phyloP scores from a whole-genome alignment of 805 yeast genomes.

The Ascoidea tarda region DNA sequence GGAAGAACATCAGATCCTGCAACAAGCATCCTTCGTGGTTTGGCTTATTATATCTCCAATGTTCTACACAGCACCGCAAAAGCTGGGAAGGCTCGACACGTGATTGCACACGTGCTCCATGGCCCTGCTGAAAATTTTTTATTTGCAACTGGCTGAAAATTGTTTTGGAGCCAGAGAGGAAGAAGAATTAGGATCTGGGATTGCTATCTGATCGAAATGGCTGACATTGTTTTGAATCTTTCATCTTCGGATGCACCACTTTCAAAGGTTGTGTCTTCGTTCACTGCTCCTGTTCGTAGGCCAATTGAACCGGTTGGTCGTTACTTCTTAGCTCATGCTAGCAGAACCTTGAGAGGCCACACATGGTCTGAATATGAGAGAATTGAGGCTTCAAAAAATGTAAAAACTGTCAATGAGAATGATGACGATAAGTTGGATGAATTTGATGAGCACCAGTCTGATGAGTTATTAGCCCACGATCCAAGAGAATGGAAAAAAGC shows the following conservation, averaged over 20 bases:
- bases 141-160: too few relatives aligned
- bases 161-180: too few relatives aligned
- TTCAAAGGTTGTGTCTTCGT: conserved; percentile 34
- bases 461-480: conserved; percentile 68
- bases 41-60: too few relatives aligned
- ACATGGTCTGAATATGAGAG: conserved; percentile 97
- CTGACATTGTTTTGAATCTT: conserved; percentile 30
- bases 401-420: conserved; percentile 40
- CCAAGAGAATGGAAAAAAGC: conserved; percentile 98
- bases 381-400: conserved; percentile 79
- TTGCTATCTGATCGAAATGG: conserved; percentile 14
- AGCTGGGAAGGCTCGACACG: too few relatives aligned
- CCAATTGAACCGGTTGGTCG: conserved; percentile 96
- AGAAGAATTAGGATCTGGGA: too few relatives aligned
- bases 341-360: conserved; percentile 91
- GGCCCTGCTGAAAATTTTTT: too few relatives aligned
- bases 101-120: too few relatives aligned
- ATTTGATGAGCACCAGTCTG: conserved; percentile 48
- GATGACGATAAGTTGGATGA: conserved; percentile 46
- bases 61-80: too few relatives aligned
- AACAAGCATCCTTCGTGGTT: too few relatives aligned
- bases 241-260: conserved; percentile 41
- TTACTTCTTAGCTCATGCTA: conserved; percentile 89
- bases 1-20: too few relatives aligned
- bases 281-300: conserved; percentile 53